phyloP scores from a whole-genome alignment of 2,329 filamentous ascomycete genomes.

The Cladosporium sphaerospermum region DNA sequence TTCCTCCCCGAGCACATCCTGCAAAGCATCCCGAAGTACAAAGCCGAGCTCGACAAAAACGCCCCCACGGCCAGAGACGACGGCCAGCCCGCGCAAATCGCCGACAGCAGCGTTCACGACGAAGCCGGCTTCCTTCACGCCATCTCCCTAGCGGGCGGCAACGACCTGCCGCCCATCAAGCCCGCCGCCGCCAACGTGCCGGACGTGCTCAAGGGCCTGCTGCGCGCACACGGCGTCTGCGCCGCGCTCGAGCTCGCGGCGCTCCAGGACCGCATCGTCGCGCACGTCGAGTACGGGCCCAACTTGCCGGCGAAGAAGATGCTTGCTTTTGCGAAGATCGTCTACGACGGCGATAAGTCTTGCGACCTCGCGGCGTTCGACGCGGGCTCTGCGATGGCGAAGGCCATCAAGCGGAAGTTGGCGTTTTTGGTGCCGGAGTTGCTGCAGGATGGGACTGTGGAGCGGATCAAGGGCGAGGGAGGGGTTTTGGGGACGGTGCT shows the following conservation, averaged over 20 bases:
- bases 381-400: neutral
- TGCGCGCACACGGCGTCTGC: slow-evolving; percentile 3
- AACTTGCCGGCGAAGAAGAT: neutral
- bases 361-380: neutral
- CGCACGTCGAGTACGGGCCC: neutral
- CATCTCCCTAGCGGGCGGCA: neutral
- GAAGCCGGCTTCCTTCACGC: slow-evolving; percentile 4
- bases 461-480: neutral
- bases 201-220: neutral
- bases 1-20: neutral
- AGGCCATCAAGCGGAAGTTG: slow-evolving; percentile 8
- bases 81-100: neutral
- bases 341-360: neutral
- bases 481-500: neutral
- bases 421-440: neutral
- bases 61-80: neutral
- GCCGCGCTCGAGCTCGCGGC: neutral
- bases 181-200: neutral
- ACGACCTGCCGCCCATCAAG: neutral
- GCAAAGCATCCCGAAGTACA: neutral
- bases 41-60: neutral
- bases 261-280: neutral
- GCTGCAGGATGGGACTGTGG: neutral
- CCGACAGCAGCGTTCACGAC: neutral
- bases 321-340: neutral